These are phyloP conservation scores for Saccharomyces cerevisiae DNA, from an alignment of 805 yeast genomes.

Conservation along the genomic window DNA sequence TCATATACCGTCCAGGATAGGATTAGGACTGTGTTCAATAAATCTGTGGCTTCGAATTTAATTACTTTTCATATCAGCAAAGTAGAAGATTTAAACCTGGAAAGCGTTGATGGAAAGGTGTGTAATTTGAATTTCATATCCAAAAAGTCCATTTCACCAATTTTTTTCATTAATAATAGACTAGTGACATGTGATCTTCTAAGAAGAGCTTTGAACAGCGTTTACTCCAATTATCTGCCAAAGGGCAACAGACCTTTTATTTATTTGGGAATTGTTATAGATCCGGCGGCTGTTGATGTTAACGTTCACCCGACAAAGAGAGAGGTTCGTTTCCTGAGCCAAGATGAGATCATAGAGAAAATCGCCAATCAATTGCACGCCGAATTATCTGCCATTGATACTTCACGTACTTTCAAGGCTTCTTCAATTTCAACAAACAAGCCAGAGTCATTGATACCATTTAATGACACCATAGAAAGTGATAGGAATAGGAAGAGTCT, in stretches of 20 bases:
- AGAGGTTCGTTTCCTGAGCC: slow-evolving; percentile 79
- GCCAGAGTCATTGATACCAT: neutral
- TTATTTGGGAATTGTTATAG: slow-evolving; percentile 60
- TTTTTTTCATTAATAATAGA: slow-evolving; percentile 80
- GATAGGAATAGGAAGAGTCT: neutral
- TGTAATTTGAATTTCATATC: slow-evolving; percentile 62
- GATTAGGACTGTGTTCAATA: slow-evolving; percentile 66
- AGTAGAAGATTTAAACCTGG: slow-evolving; percentile 42
- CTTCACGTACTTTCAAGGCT: slow-evolving; percentile 58
- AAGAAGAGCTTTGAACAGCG: slow-evolving; percentile 53
- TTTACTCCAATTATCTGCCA: slow-evolving; percentile 63
- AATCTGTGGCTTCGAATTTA: slow-evolving; percentile 56
- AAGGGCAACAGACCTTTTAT: slow-evolving; percentile 72
- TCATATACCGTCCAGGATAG: slow-evolving; percentile 50
- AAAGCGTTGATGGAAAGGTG: slow-evolving; percentile 47
- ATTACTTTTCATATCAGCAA: slow-evolving; percentile 37
- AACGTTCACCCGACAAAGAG: slow-evolving; percentile 94
- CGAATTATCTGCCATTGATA: slow-evolving; percentile 48
- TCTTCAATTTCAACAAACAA: slow-evolving; percentile 43
- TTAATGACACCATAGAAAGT: neutral
- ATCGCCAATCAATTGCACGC: slow-evolving; percentile 45
- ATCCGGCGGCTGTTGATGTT: slow-evolving; percentile 73
- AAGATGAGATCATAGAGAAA: slow-evolving; percentile 71
- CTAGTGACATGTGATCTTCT: slow-evolving; percentile 78
- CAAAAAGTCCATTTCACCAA: slow-evolving; percentile 57